These are phyloP conservation scores for Aspergillus novofumigatus DNA, from an alignment of 2,329 filamentous ascomycete species.

Conservation along the genomic window DNA sequence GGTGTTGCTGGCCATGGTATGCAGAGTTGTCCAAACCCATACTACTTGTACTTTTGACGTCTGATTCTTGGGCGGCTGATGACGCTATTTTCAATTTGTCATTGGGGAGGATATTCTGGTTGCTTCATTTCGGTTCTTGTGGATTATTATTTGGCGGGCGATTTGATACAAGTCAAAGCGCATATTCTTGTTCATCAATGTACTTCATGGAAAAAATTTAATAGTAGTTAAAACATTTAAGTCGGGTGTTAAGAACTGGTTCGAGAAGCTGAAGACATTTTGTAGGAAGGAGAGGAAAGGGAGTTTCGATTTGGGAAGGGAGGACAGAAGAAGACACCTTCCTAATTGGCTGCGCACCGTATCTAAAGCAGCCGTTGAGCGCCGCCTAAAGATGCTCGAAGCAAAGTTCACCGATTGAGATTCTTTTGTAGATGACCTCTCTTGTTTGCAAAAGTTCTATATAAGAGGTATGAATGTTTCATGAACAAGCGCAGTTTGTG, in stretches of 20 bases:
- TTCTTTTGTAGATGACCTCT: neutral
- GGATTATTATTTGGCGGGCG: neutral
- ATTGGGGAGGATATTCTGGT: neutral
- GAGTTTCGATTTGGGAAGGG: too few relatives aligned
- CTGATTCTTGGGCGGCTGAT: slow-evolving; percentile 3
- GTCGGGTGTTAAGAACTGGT: too few relatives aligned
- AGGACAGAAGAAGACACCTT: neutral
- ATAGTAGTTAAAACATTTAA: neutral
- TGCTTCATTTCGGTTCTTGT: neutral
- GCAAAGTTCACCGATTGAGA: neutral
- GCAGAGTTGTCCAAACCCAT: slow-evolving; percentile 19
- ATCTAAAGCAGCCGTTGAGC: too few relatives aligned
- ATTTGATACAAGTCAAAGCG: neutral
- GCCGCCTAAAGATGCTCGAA: neutral
- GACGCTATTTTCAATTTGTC: neutral
- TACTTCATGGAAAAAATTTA: neutral
- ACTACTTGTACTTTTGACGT: slow-evolving; percentile 25
- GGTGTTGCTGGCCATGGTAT: slow-evolving; percentile 14
- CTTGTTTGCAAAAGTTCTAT: neutral
- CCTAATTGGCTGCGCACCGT: neutral
- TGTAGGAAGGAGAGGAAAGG: neutral
- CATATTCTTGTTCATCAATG: neutral
- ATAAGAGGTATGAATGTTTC: neutral
- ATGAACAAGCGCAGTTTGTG: neutral
- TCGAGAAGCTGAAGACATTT: neutral